Percentiles rank a stretch among this genome's conserved stretches.
phyloP scores from a whole-genome alignment of 306 rosid genomes.

The Quercus variabilis region DNA sequence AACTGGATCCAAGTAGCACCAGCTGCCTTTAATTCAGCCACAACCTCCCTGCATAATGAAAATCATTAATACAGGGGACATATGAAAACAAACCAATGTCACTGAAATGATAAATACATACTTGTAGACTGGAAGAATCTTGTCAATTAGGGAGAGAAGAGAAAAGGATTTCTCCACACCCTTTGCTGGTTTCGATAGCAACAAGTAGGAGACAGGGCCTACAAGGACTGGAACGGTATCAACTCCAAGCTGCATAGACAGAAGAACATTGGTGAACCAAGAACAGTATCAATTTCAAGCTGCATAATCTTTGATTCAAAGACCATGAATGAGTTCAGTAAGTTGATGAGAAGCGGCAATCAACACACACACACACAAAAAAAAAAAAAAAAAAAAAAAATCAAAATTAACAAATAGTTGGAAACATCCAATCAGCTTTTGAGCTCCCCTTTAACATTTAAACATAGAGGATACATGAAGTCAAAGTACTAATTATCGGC shows the following conservation, averaged over 20 bases:
- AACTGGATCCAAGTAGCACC: conserved; percentile 87
- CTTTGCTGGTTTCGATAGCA: conserved; percentile 80
- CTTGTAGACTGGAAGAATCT: conserved; percentile 73
- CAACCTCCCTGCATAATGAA: conserved; percentile 56
- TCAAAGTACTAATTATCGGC: not conserved
- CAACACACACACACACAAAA: not conserved
- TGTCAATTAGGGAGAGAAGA: conserved; percentile 54
- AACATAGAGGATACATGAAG: not conserved
- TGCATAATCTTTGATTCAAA: not conserved
- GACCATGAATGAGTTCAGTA: not conserved
- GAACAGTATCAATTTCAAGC: not conserved
- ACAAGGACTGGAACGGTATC: conserved; percentile 74
- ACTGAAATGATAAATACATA: conserved; percentile 22
- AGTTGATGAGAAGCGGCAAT: not conserved
- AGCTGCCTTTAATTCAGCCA: conserved; percentile 71
- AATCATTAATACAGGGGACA: not conserved
- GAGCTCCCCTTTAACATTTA: not conserved
- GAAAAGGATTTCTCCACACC: conserved; percentile 66
- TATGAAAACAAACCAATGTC: not conserved
- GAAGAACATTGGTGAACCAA: not conserved
- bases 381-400: not conserved
- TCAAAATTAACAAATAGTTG: not conserved
- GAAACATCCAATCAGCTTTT: not conserved
- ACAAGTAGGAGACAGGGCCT: conserved; percentile 81
- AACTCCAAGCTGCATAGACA: conserved; percentile 59